Percentiles rank a stretch among this genome's conserved stretches.
phyloP scores from a whole-genome alignment of 2,329 filamentous ascomycete genomes.

The Pyrenophora seminiperda region DNA sequence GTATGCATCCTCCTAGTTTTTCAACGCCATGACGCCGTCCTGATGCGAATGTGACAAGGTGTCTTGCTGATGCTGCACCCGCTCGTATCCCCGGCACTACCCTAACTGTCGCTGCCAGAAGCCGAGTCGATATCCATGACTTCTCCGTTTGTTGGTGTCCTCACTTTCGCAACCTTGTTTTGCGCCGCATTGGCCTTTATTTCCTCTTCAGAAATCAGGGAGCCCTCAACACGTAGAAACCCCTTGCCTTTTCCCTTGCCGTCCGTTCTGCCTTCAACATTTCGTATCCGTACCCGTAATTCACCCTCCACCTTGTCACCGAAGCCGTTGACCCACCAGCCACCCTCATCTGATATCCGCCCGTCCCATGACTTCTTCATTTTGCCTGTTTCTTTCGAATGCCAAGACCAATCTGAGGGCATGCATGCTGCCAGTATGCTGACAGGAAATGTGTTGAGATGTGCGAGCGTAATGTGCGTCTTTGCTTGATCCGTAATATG shows the following conservation, averaged over 20 bases:
- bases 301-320: conserved; percentile 61
- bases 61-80: not conserved
- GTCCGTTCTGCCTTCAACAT: conserved; percentile 73
- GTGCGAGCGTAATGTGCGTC: conserved; percentile 85
- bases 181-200: conserved; percentile 54
- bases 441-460: conserved; percentile 90
- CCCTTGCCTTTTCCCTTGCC: conserved; percentile 73
- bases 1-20: conserved; percentile 6
- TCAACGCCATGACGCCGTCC: conserved; percentile 13
- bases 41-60: conserved; percentile 4
- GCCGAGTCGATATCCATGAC: conserved; percentile 16
- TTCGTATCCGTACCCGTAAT: conserved; percentile 77
- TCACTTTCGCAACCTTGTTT: conserved; percentile 16
- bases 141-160: conserved; percentile 10
- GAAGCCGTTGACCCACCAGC: conserved; percentile 74
- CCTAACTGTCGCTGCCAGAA: not conserved
- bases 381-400: conserved; percentile 32
- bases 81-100: not conserved
- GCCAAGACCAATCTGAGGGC: conserved; percentile 79
- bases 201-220: conserved; percentile 73
- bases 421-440: conserved; percentile 79
- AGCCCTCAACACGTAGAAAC: conserved; percentile 85
- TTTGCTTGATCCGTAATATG: conserved; percentile 85
- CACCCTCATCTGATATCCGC: conserved; percentile 56
- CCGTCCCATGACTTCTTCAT: conserved; percentile 36